Evolutionary conservation across 805 yeast species (phyloP), one percentile per base, ranked within the genome.

Genomic region (Middelhovenomyces tepae): DNA sequence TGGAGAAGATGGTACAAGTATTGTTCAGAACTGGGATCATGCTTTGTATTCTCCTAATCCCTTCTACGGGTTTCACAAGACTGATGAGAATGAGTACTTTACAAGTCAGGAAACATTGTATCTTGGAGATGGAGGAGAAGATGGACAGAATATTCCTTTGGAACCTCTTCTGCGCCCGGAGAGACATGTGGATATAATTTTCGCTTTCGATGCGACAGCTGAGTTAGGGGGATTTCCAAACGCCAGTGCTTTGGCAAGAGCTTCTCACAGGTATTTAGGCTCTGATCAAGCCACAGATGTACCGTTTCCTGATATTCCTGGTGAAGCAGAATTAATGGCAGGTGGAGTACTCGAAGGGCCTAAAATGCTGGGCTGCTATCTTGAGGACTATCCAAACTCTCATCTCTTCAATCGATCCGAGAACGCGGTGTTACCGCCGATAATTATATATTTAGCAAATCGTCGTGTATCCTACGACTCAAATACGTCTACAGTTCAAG

Each of bases 51-150:
- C 54, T 9, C 91, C 93, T 35, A 83, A 83, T 48, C 93, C 93
- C 26, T 79, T 79, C 57, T 62, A 58, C 15, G 29, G 29, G 5
- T 26, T 26, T 26, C 29, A 26, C 17, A 26, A 16, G n/a, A 20
- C 20, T 5, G 29, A 18, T 9, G 29, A 26, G 17, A 20, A 18
- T 26, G 29, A 26, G n/a, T 27, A 26, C 29, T 26, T 23, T 14
- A 36, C 39, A 3, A 16, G 17, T n/a, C 14, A 30, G 15, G 65
- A 71, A 22, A 52, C 37, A 56, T 57, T 81, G 32, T 37, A 54
- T 37, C 58, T 82, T 38, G 84, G 73, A 19, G 93, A 82, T 50
- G 93, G 93, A 27, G 93, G 91, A 20, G 84, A 77, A 52, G 89
- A 81, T 51, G 62, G 65, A 6, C 85, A 79, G 53, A 79, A 79